Evolutionary conservation across 441 rosid species (phyloP), one percentile per base, ranked within the genome.

Genomic region (Croton laevigatus): DNA sequence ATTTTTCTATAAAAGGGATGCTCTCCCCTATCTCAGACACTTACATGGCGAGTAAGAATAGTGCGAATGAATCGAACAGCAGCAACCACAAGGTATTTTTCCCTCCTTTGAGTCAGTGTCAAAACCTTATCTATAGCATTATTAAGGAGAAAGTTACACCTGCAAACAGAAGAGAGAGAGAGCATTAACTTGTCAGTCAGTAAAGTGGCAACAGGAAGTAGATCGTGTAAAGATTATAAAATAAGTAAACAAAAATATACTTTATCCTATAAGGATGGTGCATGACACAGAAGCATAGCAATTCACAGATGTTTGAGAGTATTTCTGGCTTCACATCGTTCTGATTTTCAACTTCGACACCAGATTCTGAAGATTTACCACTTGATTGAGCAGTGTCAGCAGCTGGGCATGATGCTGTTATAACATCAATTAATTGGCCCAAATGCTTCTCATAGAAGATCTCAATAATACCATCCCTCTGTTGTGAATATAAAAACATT

Each of bases 381-480:
- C 66, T 76, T 27, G 87, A 79, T 78, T 62, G 78, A 55, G 79
- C 80, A 79, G 53, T 53, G 64, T 57, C 75, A 49, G 80, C 80
- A 22, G 75, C 76, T 58, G 88, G 86, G 75, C 98, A 91, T 12
- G 99, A 88, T 75, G 87, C 86, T 62, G 83, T 81, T 70, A 96
- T 91, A 70, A 96, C 89, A 78, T 94, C 98, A 76, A 96, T 84
- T 72, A 96, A 83, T 75, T 88, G 94, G 70, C 81, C 88, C 87
- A 96, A 82, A 82, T 96, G 98, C 83, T 87, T 91, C 89, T 96
- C 98, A 74, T 86, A 96, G 84, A 96, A 96, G 58, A 92, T 96
- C 78, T 96, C 98, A 78, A 90, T 81, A 70, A 91, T 83, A 73
- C 77, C 82, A 59, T 92, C 98, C 80, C 94, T 89, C 99, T 96